Base-by-base conservation (phyloP, 169 alveolate genomes). In the Cryptosporidium andersoni region DNA sequence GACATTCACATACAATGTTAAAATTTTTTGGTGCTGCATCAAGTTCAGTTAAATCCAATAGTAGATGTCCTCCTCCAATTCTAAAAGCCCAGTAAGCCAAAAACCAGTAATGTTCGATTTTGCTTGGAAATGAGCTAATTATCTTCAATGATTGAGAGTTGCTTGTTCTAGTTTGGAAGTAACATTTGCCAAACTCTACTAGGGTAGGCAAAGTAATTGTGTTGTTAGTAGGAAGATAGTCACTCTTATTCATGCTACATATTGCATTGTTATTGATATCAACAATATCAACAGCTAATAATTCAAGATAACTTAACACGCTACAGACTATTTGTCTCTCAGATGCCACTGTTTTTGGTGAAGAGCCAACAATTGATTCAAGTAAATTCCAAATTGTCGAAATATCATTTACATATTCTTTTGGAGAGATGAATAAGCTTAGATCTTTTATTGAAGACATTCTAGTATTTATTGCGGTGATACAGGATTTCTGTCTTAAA, bases 11-110 rank as follows among this genome's bases (percentile, higher is more conserved):
- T 14, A 74, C 68, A n/a, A 74, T 12, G 36, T 66, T 58, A 55
- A 74, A 74, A 42, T 74, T 11, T 34, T 74, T 66, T 34, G 85
- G 85, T 43, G 60, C 55, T 47, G 55, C 45, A 42, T 55, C 16
- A 39, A 56, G 60, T 34, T 74, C 60, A 9, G 85, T 55, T 68
- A 74, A 58, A 36, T 74, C 85, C 85, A 66, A 74, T 25, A 74
- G 58, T 58, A 74, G 55, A 34, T 74, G 85, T 2, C 85, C 85
- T 1, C 74, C 55, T 7, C 85, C 85, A 14, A 74, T 74, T 48
- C 85, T 74, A 48, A 74, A 74, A 40, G 85, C 85, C 85, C 85
- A 74, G 48, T 56, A 74, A 16, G 85, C 85, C 51, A 74, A 58
- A 48, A 74, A 74, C 85, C 85, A 74, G 34, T 36, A 74, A 51